phyloP scores from a whole-genome alignment of 768 basidiomycete genomes.

The Mycena albidolilacea region DNA sequence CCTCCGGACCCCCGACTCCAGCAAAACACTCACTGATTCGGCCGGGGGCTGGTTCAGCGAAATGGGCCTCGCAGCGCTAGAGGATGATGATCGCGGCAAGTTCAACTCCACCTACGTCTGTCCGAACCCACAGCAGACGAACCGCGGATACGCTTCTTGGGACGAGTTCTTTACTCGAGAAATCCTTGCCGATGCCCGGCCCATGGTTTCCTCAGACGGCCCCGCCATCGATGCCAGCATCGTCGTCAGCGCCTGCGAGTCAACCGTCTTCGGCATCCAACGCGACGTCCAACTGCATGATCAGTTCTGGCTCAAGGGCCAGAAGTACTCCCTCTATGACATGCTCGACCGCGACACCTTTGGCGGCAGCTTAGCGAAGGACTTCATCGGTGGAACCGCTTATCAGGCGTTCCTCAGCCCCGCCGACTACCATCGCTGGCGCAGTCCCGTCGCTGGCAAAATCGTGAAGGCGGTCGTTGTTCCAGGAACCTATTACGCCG shows the following conservation, averaged over 20 bases:
- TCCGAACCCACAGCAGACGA: background rate
- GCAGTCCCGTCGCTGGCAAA: conserved; percentile 60
- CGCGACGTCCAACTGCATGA: conserved; percentile 57
- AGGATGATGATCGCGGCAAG: background rate
- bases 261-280: conserved; percentile 59
- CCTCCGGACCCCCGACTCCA: background rate
- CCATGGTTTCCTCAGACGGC: conserved; percentile 49
- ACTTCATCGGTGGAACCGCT: conserved; percentile 60
- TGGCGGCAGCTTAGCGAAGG: no score
- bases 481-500: background rate
- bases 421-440: conserved; percentile 69
- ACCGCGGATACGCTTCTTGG: conserved; percentile 65
- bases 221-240: conserved; percentile 21
- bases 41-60: conserved; percentile 9
- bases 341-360: conserved; percentile 63
- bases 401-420: conserved; percentile 68
- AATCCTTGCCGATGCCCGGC: conserved; percentile 58
- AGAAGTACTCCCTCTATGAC: conserved; percentile 69
- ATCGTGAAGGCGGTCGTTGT: conserved; percentile 15
- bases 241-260: conserved; percentile 64
- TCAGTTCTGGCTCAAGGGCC: conserved; percentile 73
- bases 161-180: conserved; percentile 70
- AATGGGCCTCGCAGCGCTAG: background rate
- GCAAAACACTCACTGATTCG: background rate
- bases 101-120: conserved; percentile 14